Percentiles rank a stretch among this genome's conserved stretches.
These are phyloP conservation scores for Auxenochlorella protothecoides DNA, from an alignment of 139 green algal species.

Conservation along the genomic window DNA sequence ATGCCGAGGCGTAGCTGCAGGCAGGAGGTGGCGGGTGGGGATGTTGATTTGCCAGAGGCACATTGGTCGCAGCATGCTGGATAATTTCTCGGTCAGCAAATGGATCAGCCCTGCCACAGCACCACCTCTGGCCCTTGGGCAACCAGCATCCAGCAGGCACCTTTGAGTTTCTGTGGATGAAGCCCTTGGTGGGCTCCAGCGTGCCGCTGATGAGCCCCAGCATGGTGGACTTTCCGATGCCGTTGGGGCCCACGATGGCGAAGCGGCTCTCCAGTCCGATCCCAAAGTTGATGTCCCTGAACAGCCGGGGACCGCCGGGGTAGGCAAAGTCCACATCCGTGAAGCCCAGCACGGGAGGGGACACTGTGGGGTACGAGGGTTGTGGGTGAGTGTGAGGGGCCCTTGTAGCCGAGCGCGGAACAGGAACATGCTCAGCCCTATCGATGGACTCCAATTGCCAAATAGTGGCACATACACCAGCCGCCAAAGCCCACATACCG, in stretches of 20 bases:
- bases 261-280: constrained; percentile 41
- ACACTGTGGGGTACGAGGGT: neutral
- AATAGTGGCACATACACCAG: too few relatives aligned
- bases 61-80: too few relatives aligned
- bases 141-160: constrained; percentile 31
- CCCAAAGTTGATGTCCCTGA: constrained; percentile 39
- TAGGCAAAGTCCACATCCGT: constrained; percentile 27
- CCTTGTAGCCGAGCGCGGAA: neutral
- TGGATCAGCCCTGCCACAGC: neutral
- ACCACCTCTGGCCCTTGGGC: constrained; percentile 13
- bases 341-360: constrained; percentile 14
- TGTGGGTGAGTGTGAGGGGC: constrained; percentile 13
- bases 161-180: constrained; percentile 63
- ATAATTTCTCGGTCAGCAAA: too few relatives aligned
- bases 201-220: constrained; percentile 79
- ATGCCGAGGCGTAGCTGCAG: constrained; percentile 58
- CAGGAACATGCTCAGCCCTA: too few relatives aligned
- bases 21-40: neutral
- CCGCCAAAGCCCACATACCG: neutral
- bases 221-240: constrained; percentile 66
- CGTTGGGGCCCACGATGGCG: constrained; percentile 79
- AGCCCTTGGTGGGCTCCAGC: constrained; percentile 71
- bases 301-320: constrained; percentile 35
- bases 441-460: too few relatives aligned
- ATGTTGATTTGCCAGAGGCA: too few relatives aligned